Evolutionary conservation across 306 rosid species (phyloP).

Genomic region (Trifolium subterraneum): DNA sequence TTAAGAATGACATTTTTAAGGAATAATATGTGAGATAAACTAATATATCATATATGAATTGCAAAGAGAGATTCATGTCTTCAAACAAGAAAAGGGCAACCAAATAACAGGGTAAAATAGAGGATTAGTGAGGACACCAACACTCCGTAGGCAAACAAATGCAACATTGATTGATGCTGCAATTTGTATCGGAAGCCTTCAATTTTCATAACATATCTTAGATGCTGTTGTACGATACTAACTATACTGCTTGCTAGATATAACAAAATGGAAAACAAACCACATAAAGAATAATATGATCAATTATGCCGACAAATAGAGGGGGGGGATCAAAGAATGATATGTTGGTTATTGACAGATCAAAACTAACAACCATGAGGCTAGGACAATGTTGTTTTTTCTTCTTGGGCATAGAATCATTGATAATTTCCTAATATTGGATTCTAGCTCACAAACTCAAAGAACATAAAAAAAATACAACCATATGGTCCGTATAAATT

Average conservation of each 20-base stretch:
- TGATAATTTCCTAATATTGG: neutral
- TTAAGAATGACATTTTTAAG: neutral
- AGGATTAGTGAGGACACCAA: neutral
- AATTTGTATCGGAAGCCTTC: neutral
- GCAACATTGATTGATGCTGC: neutral
- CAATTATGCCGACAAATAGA: neutral
- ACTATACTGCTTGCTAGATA: neutral
- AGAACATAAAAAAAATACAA: neutral
- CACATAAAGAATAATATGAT: neutral
- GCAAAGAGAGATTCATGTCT: no score
- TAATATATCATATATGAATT: neutral
- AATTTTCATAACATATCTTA: neutral
- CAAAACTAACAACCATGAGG: neutral
- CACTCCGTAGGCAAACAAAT: neutral
- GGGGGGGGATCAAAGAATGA: neutral
- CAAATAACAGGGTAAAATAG: neutral
- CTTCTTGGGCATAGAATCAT: neutral
- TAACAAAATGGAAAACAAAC: slow-evolving; percentile 22
- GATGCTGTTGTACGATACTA: neutral
- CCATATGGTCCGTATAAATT: neutral
- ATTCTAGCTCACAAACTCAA: neutral
- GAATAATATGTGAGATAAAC: neutral
- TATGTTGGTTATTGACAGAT: neutral
- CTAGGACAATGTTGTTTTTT: neutral
- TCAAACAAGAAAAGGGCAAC: no score